These are phyloP conservation scores for Eimeria necatrix DNA, from an alignment of 169 alveolate genomes.

Conservation along the genomic window DNA sequence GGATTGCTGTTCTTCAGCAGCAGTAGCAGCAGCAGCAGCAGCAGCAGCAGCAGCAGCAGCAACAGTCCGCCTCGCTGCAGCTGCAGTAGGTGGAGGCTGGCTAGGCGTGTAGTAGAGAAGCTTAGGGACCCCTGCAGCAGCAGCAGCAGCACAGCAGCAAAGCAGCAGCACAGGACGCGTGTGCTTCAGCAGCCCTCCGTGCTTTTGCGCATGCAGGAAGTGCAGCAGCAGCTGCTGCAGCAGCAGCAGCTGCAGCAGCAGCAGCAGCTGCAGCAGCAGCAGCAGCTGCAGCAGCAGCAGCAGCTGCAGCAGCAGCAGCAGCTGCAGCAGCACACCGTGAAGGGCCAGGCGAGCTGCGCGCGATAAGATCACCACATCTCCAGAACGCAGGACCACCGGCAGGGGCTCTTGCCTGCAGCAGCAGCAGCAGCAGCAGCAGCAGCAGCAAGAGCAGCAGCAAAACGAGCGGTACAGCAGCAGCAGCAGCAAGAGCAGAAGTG, in stretches of 20 bases:
- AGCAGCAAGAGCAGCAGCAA: not conserved
- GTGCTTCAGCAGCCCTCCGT: not conserved
- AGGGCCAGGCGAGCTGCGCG: conserved; percentile 53
- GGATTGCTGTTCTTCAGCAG: not conserved
- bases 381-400: conserved; percentile 69
- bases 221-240: not conserved
- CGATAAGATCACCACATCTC: conserved; percentile 61
- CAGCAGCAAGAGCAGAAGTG: not conserved
- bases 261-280: not conserved
- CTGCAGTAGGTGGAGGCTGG: not conserved
- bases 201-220: not conserved
- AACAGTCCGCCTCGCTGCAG: not conserved
- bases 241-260: not conserved
- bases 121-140: conserved; percentile 26
- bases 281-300: not conserved
- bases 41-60: conserved; percentile 18
- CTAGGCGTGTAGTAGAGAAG: conserved; percentile 6
- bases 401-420: conserved; percentile 38
- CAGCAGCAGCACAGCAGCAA: too few relatives aligned
- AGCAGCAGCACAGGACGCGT: not conserved
- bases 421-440: not conserved
- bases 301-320: not conserved
- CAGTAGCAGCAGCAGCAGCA: not conserved
- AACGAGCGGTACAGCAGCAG: not conserved
- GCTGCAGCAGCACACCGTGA: conserved; percentile 33